Percentiles rank a stretch among this genome's conserved stretches.
phyloP scores from a whole-genome alignment of 768 basidiomycete species.

The Neoboletus subvelutipes region DNA sequence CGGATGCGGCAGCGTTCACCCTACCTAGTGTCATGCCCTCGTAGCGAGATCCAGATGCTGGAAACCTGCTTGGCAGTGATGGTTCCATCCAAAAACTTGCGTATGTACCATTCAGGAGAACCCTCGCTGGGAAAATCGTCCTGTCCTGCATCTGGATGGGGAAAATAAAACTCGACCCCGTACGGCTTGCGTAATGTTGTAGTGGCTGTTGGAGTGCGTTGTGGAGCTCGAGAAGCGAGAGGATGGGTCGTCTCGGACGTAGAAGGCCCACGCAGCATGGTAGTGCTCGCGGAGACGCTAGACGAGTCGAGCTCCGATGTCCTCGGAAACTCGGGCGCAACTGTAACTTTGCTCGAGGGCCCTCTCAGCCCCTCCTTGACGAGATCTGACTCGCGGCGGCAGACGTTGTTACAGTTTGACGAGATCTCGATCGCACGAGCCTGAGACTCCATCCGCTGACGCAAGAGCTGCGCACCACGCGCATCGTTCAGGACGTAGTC shows the following conservation, averaged over 20 bases:
- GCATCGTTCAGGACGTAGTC: too few species aligned
- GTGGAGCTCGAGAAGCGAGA: constrained; percentile 55
- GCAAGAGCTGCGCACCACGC: too few species aligned
- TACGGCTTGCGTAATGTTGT: constrained; percentile 55
- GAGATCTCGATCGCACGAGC: too few species aligned
- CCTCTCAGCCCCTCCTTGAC: too few species aligned
- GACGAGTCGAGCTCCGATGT: neutral
- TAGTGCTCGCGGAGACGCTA: constrained; percentile 31
- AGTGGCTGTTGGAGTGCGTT: constrained; percentile 47
- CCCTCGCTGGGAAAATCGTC: constrained; percentile 56
- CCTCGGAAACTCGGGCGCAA: too few species aligned
- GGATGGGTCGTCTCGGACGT: too few species aligned
- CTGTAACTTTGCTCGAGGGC: too few species aligned
- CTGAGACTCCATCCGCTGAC: too few species aligned
- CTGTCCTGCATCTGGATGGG: constrained; percentile 68
- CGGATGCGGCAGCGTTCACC: constrained; percentile 19
- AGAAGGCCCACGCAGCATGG: too few species aligned
- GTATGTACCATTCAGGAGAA: constrained; percentile 91
- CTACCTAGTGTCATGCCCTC: constrained; percentile 80
- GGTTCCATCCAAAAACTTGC: constrained; percentile 83
- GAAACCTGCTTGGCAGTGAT: constrained; percentile 79
- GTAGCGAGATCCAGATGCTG: constrained; percentile 70
- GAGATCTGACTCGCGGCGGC: too few species aligned
- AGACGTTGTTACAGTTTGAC: too few species aligned
- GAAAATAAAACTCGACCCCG: constrained; percentile 65